Conservation (phyloP, 495 filamentous ascomycete species). For the Haplographium delicatum region DNA sequence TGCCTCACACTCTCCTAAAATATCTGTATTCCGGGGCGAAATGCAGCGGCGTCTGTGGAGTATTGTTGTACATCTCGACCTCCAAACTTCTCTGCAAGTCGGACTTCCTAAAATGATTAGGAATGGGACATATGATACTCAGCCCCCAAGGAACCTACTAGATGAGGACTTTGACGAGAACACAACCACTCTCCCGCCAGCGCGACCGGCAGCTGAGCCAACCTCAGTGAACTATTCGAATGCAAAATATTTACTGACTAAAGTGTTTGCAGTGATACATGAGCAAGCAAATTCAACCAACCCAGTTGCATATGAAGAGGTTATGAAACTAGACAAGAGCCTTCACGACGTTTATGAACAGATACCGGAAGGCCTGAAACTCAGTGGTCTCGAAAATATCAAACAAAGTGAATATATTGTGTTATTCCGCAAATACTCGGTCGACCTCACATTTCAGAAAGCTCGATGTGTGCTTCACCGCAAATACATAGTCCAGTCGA, state of each 20-base stretch:
- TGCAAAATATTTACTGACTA: slow-evolving; percentile 35
- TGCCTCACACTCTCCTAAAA: slow-evolving; percentile 29
- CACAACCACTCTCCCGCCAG: slow-evolving; percentile 35
- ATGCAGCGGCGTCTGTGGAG: slow-evolving; percentile 53
- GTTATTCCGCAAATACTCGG: slow-evolving; percentile 61
- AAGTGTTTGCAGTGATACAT: slow-evolving; percentile 34
- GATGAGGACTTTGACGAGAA: slow-evolving; percentile 45
- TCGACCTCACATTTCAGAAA: slow-evolving; percentile 68
- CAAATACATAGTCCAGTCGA: slow-evolving; percentile 56
- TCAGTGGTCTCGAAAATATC: slow-evolving; percentile 55
- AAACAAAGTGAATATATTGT: slow-evolving; percentile 54
- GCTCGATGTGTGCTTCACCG: slow-evolving; percentile 67
- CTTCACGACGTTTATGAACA: slow-evolving; percentile 52
- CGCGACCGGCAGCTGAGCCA: slow-evolving; percentile 36
- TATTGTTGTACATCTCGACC: slow-evolving; percentile 42
- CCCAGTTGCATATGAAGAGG: slow-evolving; percentile 55
- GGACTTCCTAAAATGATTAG: slow-evolving; percentile 48
- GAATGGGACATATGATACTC: slow-evolving; percentile 41
- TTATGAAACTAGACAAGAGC: slow-evolving; percentile 58
- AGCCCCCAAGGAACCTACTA: slow-evolving; percentile 38
- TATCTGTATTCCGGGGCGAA: slow-evolving; percentile 49
- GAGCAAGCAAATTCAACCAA: slow-evolving; percentile 34
- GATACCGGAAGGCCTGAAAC: slow-evolving; percentile 53
- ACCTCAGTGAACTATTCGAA: slow-evolving; percentile 42
- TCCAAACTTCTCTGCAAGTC: slow-evolving; percentile 45